These are phyloP conservation scores for Kwoniella sp. DNA, from an alignment of 768 basidiomycete species.

Conservation along the genomic window DNA sequence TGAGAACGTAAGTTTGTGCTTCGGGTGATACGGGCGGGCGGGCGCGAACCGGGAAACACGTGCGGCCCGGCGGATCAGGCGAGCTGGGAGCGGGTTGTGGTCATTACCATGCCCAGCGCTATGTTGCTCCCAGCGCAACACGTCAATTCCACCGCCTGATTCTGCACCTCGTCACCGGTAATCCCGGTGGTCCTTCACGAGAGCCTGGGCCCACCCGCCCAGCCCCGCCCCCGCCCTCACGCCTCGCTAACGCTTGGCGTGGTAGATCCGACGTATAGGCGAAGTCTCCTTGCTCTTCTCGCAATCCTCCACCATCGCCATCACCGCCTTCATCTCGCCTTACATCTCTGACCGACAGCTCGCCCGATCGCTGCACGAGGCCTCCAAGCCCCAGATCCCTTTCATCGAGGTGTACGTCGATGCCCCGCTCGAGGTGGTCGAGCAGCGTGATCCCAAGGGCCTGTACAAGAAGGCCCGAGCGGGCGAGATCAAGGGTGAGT, in stretches of 20 bases:
- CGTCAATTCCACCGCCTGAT: too few species aligned
- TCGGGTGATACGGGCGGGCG: too few species aligned
- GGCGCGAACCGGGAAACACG: too few species aligned
- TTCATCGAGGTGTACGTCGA: conserved; percentile 96
- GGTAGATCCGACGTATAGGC: conserved; percentile 84
- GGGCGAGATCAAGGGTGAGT: conserved; percentile 87
- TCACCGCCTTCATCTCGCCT: conserved; percentile 99
- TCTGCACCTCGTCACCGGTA: too few species aligned
- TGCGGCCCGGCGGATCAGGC: too few species aligned
- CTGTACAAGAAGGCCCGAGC: conserved; percentile 93
- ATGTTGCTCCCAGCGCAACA: too few species aligned
- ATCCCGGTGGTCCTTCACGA: not conserved
- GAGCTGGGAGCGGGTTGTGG: too few species aligned
- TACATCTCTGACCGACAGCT: conserved; percentile 78
- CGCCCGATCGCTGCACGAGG: conserved; percentile 76
- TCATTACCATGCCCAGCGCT: too few species aligned
- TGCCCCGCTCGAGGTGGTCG: conserved; percentile 80
- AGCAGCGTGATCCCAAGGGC: conserved; percentile 92
- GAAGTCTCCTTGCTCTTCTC: conserved; percentile 96
- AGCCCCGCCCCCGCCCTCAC: not conserved
- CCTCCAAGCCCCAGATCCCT: conserved; percentile 58
- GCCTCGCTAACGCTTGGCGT: not conserved
- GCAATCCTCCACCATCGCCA: conserved; percentile 73
- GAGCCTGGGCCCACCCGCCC: not conserved
- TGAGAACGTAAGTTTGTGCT: conserved; percentile 37